Percentiles rank a stretch among this genome's conserved stretches.
Conservation (phyloP, 768 basidiomycete species). For the Serendipita sp. region DNA sequence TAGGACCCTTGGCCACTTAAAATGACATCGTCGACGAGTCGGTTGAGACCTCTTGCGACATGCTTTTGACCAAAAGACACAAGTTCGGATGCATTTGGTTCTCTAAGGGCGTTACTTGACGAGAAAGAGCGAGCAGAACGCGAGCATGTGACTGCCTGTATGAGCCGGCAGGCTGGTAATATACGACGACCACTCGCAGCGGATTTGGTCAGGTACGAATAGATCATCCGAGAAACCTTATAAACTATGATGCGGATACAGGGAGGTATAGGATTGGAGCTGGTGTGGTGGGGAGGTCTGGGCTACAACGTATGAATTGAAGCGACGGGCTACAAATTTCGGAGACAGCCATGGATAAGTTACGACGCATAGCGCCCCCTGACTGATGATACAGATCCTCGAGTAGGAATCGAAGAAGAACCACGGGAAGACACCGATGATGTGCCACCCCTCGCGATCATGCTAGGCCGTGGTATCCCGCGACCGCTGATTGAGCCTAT, state of each 20-base stretch:
- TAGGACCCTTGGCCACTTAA: slow-evolving; percentile 41
- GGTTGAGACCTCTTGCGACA: slow-evolving; percentile 21
- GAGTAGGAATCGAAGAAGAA: neutral
- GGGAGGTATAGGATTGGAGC: neutral
- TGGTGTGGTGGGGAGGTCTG: no score
- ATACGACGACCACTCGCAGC: no score
- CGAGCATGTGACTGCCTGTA: no score
- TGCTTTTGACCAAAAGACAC: slow-evolving; percentile 22
- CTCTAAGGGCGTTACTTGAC: no score
- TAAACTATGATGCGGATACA: neutral
- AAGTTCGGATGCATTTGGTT: slow-evolving; percentile 13
- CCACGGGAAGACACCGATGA: neutral
- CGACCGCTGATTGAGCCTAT: no score
- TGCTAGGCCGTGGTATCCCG: neutral
- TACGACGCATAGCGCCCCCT: neutral
- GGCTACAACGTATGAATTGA: neutral
- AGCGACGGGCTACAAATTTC: neutral
- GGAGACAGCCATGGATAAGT: neutral
- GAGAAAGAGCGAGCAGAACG: no score
- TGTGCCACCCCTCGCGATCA: neutral
- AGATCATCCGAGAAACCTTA: no score
- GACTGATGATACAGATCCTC: neutral
- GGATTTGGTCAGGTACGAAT: no score
- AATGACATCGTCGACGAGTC: slow-evolving; percentile 20
- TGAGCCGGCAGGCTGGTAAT: no score